phyloP scores from a whole-genome alignment of 139 green algal species.

The Coelastrella sp. region DNA sequence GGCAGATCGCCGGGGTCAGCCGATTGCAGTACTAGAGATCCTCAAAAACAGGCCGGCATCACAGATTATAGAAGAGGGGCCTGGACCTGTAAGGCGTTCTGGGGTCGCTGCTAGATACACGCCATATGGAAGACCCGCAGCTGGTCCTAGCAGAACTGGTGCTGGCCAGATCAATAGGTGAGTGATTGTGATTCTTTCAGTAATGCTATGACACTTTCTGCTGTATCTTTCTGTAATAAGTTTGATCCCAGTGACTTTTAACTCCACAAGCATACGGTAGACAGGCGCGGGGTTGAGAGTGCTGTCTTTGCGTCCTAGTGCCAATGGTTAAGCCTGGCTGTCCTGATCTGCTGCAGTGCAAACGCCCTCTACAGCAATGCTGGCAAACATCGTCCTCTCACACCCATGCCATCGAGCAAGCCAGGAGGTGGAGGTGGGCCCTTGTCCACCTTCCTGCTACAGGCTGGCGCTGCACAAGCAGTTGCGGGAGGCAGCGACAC shows the following conservation, averaged over 20 bases:
- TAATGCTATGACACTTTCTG: too few relatives aligned
- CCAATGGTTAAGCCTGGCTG: too few relatives aligned
- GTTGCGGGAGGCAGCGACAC: too few relatives aligned
- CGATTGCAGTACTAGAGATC: slow-evolving; percentile 11
- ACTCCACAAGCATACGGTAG: too few relatives aligned
- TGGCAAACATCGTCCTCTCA: slow-evolving; percentile 19
- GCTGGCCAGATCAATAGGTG: slow-evolving; percentile 36
- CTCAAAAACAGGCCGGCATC: slow-evolving; percentile 15
- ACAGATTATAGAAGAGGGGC: background rate
- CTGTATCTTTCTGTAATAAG: too few relatives aligned
- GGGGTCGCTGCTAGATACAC: background rate
- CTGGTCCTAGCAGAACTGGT: background rate
- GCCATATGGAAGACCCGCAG: background rate
- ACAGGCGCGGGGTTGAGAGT: too few relatives aligned
- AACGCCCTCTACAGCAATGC: slow-evolving; percentile 21
- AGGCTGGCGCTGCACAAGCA: background rate
- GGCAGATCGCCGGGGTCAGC: background rate
- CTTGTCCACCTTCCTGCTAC: background rate
- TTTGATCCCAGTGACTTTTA: background rate
- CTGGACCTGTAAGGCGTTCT: background rate
- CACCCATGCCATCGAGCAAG: slow-evolving; percentile 8
- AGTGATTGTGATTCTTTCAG: too few relatives aligned
- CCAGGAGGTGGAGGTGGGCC: background rate
- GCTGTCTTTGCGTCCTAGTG: too few relatives aligned
- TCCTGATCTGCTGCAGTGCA: background rate